Conservation (phyloP, 139 green algal genomes). For the Chlorella sp. region DNA sequence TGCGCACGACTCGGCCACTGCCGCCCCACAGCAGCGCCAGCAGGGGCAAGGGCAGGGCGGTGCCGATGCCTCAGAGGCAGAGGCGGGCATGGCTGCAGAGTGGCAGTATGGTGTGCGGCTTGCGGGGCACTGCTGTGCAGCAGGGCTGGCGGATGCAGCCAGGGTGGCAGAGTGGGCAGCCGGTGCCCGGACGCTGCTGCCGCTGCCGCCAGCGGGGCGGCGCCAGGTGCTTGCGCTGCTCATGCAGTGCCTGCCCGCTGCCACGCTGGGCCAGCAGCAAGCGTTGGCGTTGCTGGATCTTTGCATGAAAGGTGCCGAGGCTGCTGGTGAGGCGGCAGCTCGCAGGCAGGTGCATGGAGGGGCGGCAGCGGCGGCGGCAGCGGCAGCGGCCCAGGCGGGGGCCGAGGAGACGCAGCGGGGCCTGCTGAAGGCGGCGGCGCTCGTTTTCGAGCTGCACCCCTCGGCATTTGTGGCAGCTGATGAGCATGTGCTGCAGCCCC, state of each 20-base stretch:
- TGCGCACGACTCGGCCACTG: background rate
- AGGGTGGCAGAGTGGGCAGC: slow-evolving; percentile 24
- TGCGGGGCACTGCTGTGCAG: slow-evolving; percentile 22
- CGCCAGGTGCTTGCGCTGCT: slow-evolving; percentile 17
- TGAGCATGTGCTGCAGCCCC: slow-evolving; percentile 13
- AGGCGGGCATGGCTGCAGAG: background rate
- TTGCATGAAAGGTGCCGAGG: slow-evolving; percentile 5
- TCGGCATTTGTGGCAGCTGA: slow-evolving; percentile 28
- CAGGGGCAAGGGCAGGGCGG: background rate
- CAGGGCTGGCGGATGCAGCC: slow-evolving; percentile 6
- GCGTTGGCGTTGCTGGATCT: background rate
- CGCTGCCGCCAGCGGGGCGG: background rate
- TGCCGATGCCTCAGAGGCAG: background rate
- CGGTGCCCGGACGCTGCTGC: slow-evolving; percentile 14
- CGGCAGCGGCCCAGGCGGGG: background rate
- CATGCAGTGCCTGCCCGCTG: background rate
- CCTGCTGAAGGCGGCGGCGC: background rate
- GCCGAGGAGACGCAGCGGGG: background rate
- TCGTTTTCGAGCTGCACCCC: slow-evolving; percentile 5
- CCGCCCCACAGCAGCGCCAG: background rate
- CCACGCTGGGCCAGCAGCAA: slow-evolving; percentile 25
- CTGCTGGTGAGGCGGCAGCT: background rate
- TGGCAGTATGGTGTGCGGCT: slow-evolving; percentile 22
- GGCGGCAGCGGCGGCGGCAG: background rate
- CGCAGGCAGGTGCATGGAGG: background rate